These are phyloP conservation scores for Tolypocladium guangdongense DNA, from an alignment of 2,329 filamentous ascomycete species.

Conservation along the genomic window DNA sequence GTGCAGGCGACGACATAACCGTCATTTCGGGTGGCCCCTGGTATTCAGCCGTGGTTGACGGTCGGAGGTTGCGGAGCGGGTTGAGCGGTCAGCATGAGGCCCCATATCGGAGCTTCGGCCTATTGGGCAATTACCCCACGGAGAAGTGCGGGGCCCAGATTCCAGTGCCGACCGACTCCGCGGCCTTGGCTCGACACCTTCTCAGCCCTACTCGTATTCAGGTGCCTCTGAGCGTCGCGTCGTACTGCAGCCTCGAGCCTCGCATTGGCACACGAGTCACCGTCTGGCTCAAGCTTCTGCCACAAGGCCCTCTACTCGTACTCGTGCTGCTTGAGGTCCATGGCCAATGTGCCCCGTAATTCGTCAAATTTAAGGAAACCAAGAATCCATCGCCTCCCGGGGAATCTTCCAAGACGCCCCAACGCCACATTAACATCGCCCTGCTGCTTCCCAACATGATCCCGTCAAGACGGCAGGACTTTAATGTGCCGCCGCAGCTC, in stretches of 20 bases:
- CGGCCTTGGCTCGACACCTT: background rate
- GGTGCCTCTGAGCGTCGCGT: background rate
- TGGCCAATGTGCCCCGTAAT: background rate
- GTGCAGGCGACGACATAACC: background rate
- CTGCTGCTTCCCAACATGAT: too few relatives aligned
- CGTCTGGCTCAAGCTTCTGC: background rate
- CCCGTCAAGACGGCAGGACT: slow-evolving; percentile 13
- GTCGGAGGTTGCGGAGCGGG: background rate
- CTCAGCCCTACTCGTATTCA: background rate
- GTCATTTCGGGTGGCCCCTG: background rate
- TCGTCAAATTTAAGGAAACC: background rate
- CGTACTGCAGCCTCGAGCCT: too few relatives aligned
- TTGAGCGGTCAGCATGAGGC: background rate
- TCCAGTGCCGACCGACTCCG: background rate
- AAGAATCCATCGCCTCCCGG: background rate
- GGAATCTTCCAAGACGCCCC: background rate
- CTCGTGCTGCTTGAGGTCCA: background rate
- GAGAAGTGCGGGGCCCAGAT: background rate
- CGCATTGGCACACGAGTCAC: too few relatives aligned
- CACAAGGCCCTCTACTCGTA: background rate
- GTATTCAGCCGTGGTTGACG: background rate
- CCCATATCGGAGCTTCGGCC: background rate
- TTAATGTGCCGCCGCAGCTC: slow-evolving; percentile 25
- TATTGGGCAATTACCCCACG: background rate
- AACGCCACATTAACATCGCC: background rate